Evolutionary conservation across 2,329 filamentous ascomycete species (phyloP), one percentile per base, ranked within the genome.

Genomic region (Tricladium varicosporioides): DNA sequence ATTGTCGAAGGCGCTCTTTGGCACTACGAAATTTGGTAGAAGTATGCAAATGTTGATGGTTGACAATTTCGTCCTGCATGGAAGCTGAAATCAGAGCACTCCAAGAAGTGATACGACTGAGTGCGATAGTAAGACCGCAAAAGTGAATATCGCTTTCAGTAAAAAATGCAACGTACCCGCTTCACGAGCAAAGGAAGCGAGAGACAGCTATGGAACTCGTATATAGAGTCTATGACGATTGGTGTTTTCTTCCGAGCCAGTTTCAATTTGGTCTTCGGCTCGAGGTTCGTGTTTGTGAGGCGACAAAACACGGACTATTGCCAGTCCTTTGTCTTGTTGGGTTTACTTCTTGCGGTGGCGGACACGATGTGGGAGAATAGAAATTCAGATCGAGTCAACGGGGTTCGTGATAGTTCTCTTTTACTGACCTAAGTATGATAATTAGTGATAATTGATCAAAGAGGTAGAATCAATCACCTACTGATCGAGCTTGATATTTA

Each of bases 1-100:
- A 16, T 27, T 60, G 58, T 32, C 61, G 61, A 45, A 68, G 54
- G 22, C 60, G 60, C 14, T 56, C 51, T 19, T 59, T 51, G 15
- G 62, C 60, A 40, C 43, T 57, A 16, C 47, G 45, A n/a, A 62
- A 45, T 45, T 55, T 63, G 15, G 31, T 55, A 31, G 56, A 51
- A 19, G 56, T 47, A 42, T 46, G 44, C 43, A 52, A 48, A 19
- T 63, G 51, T 54, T 48, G 60, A 49, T n/a, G 42, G 51, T 60
- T 44, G 42, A 16, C 18, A 43, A 9, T 53, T 51, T 48, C 31
- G 58, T 58, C 47, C 55, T 60, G 58, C 48, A 60, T 63, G 33
- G 44, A 33, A 45, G 18, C 48, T 48, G 43, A 52, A 51, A 44
- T 18, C 33, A 33, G 15, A n/a, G 11, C 32, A 13, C 48, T 40